Evolutionary conservation across 352 stramenopile genomes (phyloP).

Genomic region (Halophytophthora batemanensis): DNA sequence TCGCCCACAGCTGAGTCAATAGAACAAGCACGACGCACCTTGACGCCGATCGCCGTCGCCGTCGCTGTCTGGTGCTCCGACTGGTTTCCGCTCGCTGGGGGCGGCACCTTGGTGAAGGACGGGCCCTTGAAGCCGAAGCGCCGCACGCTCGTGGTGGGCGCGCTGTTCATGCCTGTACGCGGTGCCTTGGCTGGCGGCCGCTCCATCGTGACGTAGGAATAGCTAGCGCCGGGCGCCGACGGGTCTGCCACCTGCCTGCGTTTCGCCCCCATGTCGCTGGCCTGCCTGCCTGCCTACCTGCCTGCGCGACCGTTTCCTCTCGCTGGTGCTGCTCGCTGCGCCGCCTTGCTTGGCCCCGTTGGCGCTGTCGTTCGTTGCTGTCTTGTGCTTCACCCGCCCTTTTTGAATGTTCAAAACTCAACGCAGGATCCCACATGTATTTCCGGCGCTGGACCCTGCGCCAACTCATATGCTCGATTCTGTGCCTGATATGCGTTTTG

Average conservation of each 20-base stretch:
- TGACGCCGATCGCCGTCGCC: too few relatives aligned
- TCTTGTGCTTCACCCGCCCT: background rate
- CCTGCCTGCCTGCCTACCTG: background rate
- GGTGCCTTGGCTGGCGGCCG: slow-evolving; percentile 18
- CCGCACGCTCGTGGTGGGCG: slow-evolving; percentile 10
- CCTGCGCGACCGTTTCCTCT: too few relatives aligned
- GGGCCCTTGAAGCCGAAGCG: slow-evolving; percentile 42
- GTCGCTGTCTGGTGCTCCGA: background rate
- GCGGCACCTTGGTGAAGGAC: slow-evolving; percentile 25
- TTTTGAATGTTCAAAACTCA: slow-evolving; percentile 23
- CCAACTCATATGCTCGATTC: too few relatives aligned
- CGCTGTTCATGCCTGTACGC: slow-evolving; percentile 6
- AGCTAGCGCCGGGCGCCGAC: slow-evolving; percentile 3
- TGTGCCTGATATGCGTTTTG: too few relatives aligned
- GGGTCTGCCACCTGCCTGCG: slow-evolving; percentile 27
- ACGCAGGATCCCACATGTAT: too few relatives aligned
- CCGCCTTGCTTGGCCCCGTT: background rate
- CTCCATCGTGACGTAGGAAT: slow-evolving; percentile 17
- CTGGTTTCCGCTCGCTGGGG: slow-evolving; percentile 1
- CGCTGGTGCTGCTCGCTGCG: background rate
- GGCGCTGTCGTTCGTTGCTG: background rate
- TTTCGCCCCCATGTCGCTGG: slow-evolving; percentile 26
- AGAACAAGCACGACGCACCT: too few relatives aligned
- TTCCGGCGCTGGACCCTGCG: too few relatives aligned
- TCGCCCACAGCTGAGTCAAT: too few relatives aligned